phyloP scores from a whole-genome alignment of 2,329 filamentous ascomycete species.

The Colletotrichum incanum region DNA sequence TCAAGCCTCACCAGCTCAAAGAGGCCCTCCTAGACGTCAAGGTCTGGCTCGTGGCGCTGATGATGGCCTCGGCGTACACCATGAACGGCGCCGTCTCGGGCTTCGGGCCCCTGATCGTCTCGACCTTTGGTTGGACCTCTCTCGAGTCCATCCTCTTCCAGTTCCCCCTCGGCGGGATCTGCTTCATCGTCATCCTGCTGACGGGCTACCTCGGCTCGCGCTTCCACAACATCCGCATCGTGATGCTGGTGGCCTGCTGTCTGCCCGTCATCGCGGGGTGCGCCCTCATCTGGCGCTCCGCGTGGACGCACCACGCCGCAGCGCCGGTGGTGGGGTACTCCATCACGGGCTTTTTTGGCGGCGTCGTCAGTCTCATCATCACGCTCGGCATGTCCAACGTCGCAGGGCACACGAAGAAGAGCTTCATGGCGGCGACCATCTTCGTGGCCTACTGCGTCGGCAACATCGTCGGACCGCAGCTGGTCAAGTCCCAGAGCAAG shows the following conservation, averaged over 20 bases:
- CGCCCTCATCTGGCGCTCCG: conserved; percentile 80
- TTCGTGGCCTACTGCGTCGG: conserved; percentile 84
- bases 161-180: conserved; percentile 81
- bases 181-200: conserved; percentile 75
- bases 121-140: conserved; percentile 77
- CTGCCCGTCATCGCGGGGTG: conserved; percentile 83
- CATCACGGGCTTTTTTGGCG: conserved; percentile 81
- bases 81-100: conserved; percentile 81
- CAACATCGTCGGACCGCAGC: conserved; percentile 83
- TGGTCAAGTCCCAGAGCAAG: conserved; percentile 78
- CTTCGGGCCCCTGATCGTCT: conserved; percentile 81
- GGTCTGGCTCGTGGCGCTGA: conserved; percentile 74
- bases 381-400: conserved; percentile 76
- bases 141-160: conserved; percentile 80
- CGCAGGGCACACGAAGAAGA: conserved; percentile 84
- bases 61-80: conserved; percentile 80
- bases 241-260: conserved; percentile 76
- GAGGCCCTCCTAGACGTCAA: conserved; percentile 74
- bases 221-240: conserved; percentile 74
- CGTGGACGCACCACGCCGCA: conserved; percentile 75
- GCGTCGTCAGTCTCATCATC: conserved; percentile 74
- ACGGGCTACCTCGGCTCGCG: conserved; percentile 76
- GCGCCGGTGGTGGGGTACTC: conserved; percentile 80
- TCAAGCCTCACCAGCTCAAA: conserved; percentile 72
- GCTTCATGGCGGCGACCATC: conserved; percentile 80